phyloP scores from a whole-genome alignment of 1,284 basidiomycete species.

The Gymnopus androsaceus region DNA sequence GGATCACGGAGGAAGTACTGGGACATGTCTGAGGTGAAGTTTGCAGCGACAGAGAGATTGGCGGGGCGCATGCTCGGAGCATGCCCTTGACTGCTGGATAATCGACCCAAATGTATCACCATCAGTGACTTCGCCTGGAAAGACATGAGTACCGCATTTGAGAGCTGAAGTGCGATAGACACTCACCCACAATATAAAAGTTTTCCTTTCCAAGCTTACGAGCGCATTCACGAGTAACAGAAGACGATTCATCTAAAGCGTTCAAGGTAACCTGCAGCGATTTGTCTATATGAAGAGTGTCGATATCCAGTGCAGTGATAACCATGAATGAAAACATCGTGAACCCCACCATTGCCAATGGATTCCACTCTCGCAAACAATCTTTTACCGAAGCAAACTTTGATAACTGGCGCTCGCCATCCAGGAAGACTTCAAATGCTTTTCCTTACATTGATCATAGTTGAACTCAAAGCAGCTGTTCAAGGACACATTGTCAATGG shows the following conservation, averaged over 20 bases:
- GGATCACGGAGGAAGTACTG: conserved; percentile 80
- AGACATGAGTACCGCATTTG: background rate
- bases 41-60: conserved; percentile 66
- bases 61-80: conserved; percentile 70
- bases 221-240: conserved; percentile 75
- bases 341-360: conserved; percentile 51
- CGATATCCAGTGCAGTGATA: conserved; percentile 84
- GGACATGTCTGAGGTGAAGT: conserved; percentile 55
- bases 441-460: conserved; percentile 95
- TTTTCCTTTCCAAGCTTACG: conserved; percentile 72
- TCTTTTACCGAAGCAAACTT: conserved; percentile 96
- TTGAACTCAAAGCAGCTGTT: conserved; percentile 79
- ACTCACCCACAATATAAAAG: conserved; percentile 78
- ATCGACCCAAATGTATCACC: conserved; percentile 84
- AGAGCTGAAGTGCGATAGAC: too few species aligned
- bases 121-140: conserved; percentile 75
- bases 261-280: conserved; percentile 87
- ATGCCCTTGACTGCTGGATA: conserved; percentile 76
- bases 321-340: conserved; percentile 80
- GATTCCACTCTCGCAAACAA: conserved; percentile 82
- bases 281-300: conserved; percentile 93
- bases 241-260: conserved; percentile 76
- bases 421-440: conserved; percentile 91
- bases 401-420: conserved; percentile 89
- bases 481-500: conserved; percentile 54